These are phyloP conservation scores for Mycogone perniciosa DNA, from an alignment of 2,329 filamentous ascomycete species.

Conservation along the genomic window DNA sequence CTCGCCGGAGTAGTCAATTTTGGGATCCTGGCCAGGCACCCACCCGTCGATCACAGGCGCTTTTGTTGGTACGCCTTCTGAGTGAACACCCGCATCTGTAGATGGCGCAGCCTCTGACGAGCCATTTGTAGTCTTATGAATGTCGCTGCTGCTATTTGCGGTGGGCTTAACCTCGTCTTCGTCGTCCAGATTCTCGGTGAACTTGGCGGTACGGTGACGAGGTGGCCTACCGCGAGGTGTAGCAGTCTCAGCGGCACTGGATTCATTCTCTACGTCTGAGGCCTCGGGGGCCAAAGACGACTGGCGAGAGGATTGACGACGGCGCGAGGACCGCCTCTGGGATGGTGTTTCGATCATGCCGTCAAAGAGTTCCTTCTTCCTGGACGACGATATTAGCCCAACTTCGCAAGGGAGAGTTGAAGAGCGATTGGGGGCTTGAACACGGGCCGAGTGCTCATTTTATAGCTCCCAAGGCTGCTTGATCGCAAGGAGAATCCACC, in stretches of 20 bases:
- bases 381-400: constrained; percentile 19
- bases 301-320: constrained; percentile 49
- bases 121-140: constrained; percentile 20
- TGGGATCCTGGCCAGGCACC: constrained; percentile 54
- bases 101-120: constrained; percentile 20
- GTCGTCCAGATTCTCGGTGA: constrained; percentile 44
- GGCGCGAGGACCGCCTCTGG: constrained; percentile 31
- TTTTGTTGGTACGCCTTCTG: constrained; percentile 16
- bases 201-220: constrained; percentile 44
- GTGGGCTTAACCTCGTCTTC: constrained; percentile 22
- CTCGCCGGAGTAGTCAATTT: constrained; percentile 55
- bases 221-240: constrained; percentile 28
- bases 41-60: constrained; percentile 45
- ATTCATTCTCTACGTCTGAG: constrained; percentile 44
- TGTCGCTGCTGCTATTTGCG: constrained; percentile 28
- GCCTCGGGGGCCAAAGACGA: constrained; percentile 39
- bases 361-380: constrained; percentile 56
- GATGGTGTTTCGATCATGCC: constrained; percentile 54
- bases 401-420: neutral
- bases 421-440: too few relatives aligned
- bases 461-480: neutral
- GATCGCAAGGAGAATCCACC: neutral
- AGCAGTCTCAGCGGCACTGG: constrained; percentile 38
- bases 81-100: constrained; percentile 14
- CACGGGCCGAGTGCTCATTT: too few relatives aligned